phyloP scores from a whole-genome alignment of 495 filamentous ascomycete genomes.

The Daldinia grandis region DNA sequence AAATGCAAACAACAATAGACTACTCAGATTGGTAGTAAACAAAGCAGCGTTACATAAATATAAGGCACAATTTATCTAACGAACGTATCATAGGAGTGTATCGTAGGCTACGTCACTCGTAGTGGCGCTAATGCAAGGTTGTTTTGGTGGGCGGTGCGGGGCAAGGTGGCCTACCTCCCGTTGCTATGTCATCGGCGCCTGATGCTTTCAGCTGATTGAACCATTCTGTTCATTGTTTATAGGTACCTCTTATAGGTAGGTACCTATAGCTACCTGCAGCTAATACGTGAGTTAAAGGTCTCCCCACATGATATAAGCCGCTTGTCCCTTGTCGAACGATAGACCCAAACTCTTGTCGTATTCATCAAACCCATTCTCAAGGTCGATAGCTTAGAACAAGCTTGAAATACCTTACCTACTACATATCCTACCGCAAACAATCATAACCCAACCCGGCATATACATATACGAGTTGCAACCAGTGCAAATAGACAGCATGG shows the following conservation, averaged over 20 bases:
- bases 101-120: not conserved
- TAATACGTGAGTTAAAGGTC: not conserved
- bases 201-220: constrained; percentile 34
- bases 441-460: not conserved
- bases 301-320: constrained; percentile 13
- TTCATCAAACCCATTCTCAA: not conserved
- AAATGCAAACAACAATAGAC: not conserved
- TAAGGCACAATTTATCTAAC: not conserved
- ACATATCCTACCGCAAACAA: not conserved
- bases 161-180: constrained; percentile 1
- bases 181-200: constrained; percentile 19
- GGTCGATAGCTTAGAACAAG: not conserved
- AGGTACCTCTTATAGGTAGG: not conserved
- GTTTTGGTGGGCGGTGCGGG: not conserved
- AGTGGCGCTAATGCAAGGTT: constrained; percentile 3
- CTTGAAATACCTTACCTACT: not conserved
- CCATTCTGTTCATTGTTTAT: constrained; percentile 22
- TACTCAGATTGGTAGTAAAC: not conserved
- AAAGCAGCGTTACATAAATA: not conserved
- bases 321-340: constrained; percentile 6
- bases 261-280: not conserved
- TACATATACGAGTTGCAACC: not conserved
- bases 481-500: constrained; percentile 48
- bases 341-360: not conserved
- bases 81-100: not conserved